phyloP scores from a whole-genome alignment of 2,329 filamentous ascomycete species.

The Ophiocordyceps camponoti-saundersi region DNA sequence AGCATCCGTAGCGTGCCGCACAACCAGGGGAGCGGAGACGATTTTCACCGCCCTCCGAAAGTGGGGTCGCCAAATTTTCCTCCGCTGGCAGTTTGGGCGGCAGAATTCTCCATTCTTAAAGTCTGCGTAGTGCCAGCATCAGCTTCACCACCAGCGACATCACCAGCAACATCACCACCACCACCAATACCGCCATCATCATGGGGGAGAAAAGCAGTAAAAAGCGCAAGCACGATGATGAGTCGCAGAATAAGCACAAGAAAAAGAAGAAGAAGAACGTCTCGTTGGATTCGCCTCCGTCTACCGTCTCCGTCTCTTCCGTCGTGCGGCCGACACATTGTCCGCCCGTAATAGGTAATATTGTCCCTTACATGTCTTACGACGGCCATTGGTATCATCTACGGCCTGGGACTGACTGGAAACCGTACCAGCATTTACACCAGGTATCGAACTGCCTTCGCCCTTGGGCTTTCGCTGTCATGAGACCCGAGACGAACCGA shows the following conservation, averaged over 20 bases:
- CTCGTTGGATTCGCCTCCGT: conserved; percentile 22
- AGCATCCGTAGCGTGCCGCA: too few species aligned
- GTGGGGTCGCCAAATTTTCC: too few species aligned
- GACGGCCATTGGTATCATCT: too few species aligned
- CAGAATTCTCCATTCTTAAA: too few species aligned
- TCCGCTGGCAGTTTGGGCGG: too few species aligned
- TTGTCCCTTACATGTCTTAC: neutral
- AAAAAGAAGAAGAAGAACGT: conserved; percentile 24
- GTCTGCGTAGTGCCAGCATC: too few species aligned
- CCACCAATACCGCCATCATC: neutral
- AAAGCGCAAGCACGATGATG: conserved; percentile 36
- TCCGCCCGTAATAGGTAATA: conserved; percentile 36
- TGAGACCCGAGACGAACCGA: conserved; percentile 18
- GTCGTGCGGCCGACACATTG: conserved; percentile 26
- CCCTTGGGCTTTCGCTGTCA: conserved; percentile 30
- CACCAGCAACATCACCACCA: neutral
- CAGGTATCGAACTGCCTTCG: conserved; percentile 18
- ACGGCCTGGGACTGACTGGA: neutral
- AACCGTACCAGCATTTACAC: conserved; percentile 12
- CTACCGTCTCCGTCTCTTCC: conserved; percentile 27
- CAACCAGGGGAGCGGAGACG: too few species aligned
- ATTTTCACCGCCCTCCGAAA: too few species aligned
- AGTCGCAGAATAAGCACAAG: conserved; percentile 22
- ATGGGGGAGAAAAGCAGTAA: conserved; percentile 25
- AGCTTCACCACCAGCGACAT: neutral